Base-by-base conservation (phyloP, 805 yeast species). In the Millerago galiae region DNA sequence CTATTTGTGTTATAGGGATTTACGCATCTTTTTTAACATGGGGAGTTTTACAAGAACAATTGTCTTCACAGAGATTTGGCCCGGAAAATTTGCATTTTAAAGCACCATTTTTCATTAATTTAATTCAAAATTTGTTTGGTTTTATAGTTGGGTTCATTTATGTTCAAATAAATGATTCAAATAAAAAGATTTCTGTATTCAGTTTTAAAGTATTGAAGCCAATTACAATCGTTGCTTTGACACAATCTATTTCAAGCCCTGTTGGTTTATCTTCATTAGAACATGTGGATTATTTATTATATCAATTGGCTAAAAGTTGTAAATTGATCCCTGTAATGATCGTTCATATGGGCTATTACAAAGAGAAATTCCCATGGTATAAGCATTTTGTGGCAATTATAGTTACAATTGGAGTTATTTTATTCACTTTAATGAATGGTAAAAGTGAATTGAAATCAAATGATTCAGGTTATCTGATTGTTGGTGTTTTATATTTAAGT, bases 321-420 rank as follows among this genome's bases (percentile, higher is more conserved):
- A 93, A 93, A 56, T 71, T 93, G 61, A 77, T 93, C 17, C 99
- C 99, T 0, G 95, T 91, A n/a, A 80, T 93, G 83, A 58, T 85
- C 28, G 84, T 93, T 3, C 96, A 89, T 55, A 65, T 81, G 44
- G 51, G 79, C 13, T 53, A 86, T 11, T 91, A 89, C 63, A 71
- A 83, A 34, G 77, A 84, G 4, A 65, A 63, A 41, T 91, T 87
- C 60, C 89, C 96, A 0, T 42, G 62, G 2, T 79, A 81, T 63
- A 93, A 93, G 62, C 85, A 85, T 58, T 46, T 75, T 13, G 95
- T 91, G 15, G 96, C 95, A 0, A 49, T 67, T 0, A 55, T 74
- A n/a, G 91, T 93, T 17, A 90, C 97, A 1, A 40, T 66, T 0
- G 99, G 99, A 2, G 97, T 93, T 11, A 70, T 77, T 2, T 46